Evolutionary conservation across 768 basidiomycete genomes (phyloP).

Genomic region (Suillus sp.): DNA sequence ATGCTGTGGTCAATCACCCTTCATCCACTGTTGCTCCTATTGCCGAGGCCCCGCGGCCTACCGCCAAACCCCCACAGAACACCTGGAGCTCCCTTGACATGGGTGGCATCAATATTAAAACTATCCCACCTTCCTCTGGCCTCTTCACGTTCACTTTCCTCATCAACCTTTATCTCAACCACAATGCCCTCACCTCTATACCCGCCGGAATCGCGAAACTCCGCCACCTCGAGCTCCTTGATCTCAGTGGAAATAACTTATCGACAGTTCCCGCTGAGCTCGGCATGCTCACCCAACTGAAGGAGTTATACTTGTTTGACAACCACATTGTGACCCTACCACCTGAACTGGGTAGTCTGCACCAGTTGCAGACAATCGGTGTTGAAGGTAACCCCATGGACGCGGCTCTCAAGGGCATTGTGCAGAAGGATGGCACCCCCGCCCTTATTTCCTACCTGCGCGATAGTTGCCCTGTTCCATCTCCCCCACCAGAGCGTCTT

Average conservation of each 20-base stretch:
- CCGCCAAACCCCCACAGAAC: conserved; percentile 68
- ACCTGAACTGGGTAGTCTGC: conserved; percentile 83
- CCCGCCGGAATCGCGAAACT: conserved; percentile 85
- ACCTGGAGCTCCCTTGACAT: conserved; percentile 93
- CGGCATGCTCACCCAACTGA: conserved; percentile 86
- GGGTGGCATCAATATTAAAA: conserved; percentile 94
- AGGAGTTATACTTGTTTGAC: conserved; percentile 95
- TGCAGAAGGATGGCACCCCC: conserved; percentile 94
- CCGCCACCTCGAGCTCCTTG: conserved; percentile 84
- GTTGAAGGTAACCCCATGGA: conserved; percentile 98
- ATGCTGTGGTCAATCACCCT: conserved; percentile 55
- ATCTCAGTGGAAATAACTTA: conserved; percentile 89
- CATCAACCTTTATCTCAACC: conserved; percentile 93
- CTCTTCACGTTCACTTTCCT: conserved; percentile 91
- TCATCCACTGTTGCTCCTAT: conserved; percentile 78
- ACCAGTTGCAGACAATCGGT: conserved; percentile 90
- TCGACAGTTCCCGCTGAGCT: conserved; percentile 79
- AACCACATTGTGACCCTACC: conserved; percentile 89
- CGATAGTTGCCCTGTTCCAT: conserved; percentile 84
- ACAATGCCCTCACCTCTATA: conserved; percentile 79
- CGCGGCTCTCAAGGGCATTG: conserved; percentile 66
- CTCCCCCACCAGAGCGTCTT: conserved; percentile 75
- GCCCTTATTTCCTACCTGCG: conserved; percentile 90
- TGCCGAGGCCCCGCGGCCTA: conserved; percentile 64
- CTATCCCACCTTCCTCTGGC: conserved; percentile 74